phyloP scores from a whole-genome alignment of 2,329 filamentous ascomycete genomes.

The Colletotrichum noveboracense region DNA sequence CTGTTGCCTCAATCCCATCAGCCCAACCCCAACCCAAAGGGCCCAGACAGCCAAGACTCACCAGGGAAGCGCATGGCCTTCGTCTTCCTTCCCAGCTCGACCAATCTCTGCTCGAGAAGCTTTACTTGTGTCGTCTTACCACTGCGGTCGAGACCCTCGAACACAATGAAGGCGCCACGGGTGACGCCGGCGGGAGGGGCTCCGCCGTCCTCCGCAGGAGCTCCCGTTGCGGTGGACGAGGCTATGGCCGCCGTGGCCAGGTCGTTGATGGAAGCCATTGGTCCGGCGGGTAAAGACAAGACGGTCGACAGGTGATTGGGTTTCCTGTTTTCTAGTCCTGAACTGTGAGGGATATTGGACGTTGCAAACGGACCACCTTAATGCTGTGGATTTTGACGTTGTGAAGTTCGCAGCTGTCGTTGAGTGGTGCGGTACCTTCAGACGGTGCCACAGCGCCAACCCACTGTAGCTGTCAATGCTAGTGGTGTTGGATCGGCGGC shows the following conservation, averaged over 20 bases:
- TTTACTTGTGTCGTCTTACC: constrained; percentile 93
- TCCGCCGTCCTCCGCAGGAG: not conserved
- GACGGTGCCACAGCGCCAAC: not conserved
- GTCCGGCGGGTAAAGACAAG: not conserved
- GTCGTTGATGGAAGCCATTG: constrained; percentile 55
- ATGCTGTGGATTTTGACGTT: not conserved
- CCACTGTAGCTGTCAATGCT: not conserved
- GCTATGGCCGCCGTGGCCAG: constrained; percentile 53
- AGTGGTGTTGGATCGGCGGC: not conserved
- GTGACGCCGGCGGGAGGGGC: constrained; percentile 24
- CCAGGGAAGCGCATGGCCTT: constrained; percentile 64
- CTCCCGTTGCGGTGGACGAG: constrained; percentile 33
- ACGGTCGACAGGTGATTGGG: not conserved
- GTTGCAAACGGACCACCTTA: not conserved
- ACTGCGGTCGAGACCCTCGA: constrained; percentile 88
- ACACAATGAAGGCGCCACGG: constrained; percentile 78
- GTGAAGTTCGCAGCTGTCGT: not conserved
- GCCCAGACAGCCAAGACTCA: constrained; percentile 28
- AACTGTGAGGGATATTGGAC: not conserved
- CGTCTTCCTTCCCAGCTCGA: constrained; percentile 52
- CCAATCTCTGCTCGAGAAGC: constrained; percentile 62
- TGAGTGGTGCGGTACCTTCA: not conserved
- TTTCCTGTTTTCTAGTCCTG: not conserved
- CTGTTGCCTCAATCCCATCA: constrained; percentile 43
- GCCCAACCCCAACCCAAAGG: not conserved